A percentile compares a stretch with the other conserved stretches of the same genome.
Evolutionary conservation across 2,329 filamentous ascomycete species (phyloP).

Genomic region (Botrytis hyacinthi): DNA sequence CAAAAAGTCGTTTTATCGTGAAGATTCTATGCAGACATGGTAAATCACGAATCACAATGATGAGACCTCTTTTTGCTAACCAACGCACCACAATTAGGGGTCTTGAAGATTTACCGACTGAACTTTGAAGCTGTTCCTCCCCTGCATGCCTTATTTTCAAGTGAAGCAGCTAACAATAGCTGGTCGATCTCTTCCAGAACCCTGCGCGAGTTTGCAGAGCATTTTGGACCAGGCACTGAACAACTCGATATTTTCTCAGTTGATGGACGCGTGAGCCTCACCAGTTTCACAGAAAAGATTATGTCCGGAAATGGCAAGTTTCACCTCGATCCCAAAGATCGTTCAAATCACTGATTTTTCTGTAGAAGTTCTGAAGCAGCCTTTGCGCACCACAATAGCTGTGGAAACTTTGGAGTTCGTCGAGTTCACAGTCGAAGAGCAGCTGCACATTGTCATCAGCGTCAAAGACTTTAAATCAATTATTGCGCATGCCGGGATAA

Average conservation of each 20-base stretch:
- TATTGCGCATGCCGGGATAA: constrained; percentile 69
- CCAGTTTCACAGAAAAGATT: constrained; percentile 78
- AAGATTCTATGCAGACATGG: constrained; percentile 74
- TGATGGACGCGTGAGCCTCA: constrained; percentile 68
- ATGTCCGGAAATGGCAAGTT: constrained; percentile 60
- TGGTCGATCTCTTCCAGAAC: constrained; percentile 73
- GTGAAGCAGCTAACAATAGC: constrained; percentile 60
- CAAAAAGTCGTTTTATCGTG: constrained; percentile 70
- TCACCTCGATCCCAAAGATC: constrained; percentile 9
- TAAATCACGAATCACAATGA: constrained; percentile 35
- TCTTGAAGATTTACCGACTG: constrained; percentile 74
- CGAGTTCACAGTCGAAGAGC: constrained; percentile 69
- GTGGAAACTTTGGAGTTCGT: constrained; percentile 76
- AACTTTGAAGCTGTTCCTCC: constrained; percentile 73
- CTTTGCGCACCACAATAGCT: constrained; percentile 75
- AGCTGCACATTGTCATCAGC: constrained; percentile 75
- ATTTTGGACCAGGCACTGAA: constrained; percentile 77
- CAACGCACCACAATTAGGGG: constrained; percentile 45
- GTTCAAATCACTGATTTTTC: constrained; percentile 21
- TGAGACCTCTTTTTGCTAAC: constrained; percentile 10
- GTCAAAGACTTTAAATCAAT: constrained; percentile 83
- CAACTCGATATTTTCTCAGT: constrained; percentile 76
- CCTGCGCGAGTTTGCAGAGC: constrained; percentile 72
- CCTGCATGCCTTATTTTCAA: constrained; percentile 73
- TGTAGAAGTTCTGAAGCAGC: constrained; percentile 74